Evolutionary conservation across 2,329 filamentous ascomycete species (phyloP).

Genomic region (Exophiala sp.): DNA sequence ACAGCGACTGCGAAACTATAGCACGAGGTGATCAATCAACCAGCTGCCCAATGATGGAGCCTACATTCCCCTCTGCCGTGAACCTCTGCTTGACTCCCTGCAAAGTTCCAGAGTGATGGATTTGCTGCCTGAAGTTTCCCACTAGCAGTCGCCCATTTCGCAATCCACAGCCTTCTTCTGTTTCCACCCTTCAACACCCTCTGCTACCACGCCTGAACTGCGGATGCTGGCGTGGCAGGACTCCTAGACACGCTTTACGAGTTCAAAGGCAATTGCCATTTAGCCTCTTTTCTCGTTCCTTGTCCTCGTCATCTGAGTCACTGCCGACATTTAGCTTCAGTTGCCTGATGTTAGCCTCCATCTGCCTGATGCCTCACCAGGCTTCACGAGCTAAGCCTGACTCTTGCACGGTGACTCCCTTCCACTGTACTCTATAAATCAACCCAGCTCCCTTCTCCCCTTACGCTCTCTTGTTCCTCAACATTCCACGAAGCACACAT

Average conservation of each 20-base stretch:
- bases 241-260: background rate
- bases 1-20: background rate
- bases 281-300: conserved; percentile 2
- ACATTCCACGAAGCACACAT: conserved; percentile 2
- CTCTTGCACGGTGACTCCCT: conserved; percentile 16
- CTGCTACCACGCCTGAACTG: background rate
- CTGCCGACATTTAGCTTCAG: conserved; percentile 16
- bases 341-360: conserved; percentile 22
- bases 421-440: conserved; percentile 15
- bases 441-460: conserved; percentile 5
- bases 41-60: background rate
- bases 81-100: background rate
- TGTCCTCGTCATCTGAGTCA: conserved; percentile 20
- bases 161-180: conserved; percentile 4
- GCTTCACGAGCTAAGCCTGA: conserved; percentile 14
- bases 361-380: conserved; percentile 21
- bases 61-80: background rate
- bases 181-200: conserved; percentile 2
- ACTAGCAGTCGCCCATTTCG: background rate
- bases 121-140: background rate
- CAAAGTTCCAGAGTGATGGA: conserved; percentile 1
- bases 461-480: background rate
- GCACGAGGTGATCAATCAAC: background rate
- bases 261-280: background rate
- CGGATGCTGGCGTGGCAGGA: background rate